Evolutionary conservation across 148 eudicot species (phyloP).

Genomic region (Suaeda aralocaspica): DNA sequence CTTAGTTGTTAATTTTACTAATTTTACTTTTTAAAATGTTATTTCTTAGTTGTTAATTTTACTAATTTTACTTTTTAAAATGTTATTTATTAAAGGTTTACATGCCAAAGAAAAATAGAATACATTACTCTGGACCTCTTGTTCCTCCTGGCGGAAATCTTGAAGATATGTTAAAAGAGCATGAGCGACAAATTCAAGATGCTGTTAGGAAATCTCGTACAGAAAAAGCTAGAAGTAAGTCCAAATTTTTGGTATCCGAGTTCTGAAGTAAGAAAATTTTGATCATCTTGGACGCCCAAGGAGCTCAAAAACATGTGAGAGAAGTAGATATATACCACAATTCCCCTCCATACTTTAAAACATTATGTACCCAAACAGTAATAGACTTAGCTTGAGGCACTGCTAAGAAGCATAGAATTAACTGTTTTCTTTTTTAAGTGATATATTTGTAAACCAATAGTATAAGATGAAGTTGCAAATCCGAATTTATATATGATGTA

Average conservation of each 20-base stretch:
- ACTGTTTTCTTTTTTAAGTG: too few species aligned
- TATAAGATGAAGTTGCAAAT: too few species aligned
- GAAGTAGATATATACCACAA: too few species aligned
- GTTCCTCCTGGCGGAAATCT: slow-evolving; percentile 31
- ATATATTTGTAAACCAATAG: too few species aligned
- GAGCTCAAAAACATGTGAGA: too few species aligned
- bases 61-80: neutral
- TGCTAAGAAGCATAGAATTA: too few species aligned
- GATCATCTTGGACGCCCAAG: too few species aligned
- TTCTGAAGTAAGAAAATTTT: slow-evolving; percentile 20
- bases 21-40: neutral
- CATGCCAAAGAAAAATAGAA: slow-evolving; percentile 23
- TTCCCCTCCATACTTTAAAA: too few species aligned
- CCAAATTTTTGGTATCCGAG: neutral
- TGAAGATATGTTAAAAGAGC: slow-evolving; percentile 38
- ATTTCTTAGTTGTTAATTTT: neutral
- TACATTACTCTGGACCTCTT: slow-evolving; percentile 32
- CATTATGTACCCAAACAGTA: too few species aligned
- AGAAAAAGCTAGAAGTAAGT: slow-evolving; percentile 25
- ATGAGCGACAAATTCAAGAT: slow-evolving; percentile 32
- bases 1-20: neutral
- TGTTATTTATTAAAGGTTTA: slow-evolving; percentile 12
- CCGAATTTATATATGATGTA: too few species aligned
- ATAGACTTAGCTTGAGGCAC: too few species aligned
- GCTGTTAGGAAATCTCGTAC: slow-evolving; percentile 31